A percentile compares a stretch with the other conserved stretches of the same genome.
Conservation (phyloP, 805 yeast species). For the Myxozyma neglecta region DNA sequence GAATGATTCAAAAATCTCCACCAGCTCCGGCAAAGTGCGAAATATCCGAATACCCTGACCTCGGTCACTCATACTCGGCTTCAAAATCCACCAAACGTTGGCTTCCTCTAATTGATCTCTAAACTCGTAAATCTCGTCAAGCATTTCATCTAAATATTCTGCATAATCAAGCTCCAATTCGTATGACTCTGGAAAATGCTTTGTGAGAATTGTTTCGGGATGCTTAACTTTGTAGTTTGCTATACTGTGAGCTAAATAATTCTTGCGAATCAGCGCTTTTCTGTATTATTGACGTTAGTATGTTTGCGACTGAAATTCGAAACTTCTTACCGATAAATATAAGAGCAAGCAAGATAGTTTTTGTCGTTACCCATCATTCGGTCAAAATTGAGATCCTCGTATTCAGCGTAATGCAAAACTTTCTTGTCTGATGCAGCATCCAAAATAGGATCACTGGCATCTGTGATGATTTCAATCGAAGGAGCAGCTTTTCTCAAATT, state of each 20-base stretch:
- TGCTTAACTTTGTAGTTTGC: conserved; percentile 70
- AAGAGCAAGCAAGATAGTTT: conserved; percentile 70
- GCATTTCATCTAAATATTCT: conserved; percentile 88
- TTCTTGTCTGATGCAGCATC: conserved; percentile 36
- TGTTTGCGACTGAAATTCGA: not conserved
- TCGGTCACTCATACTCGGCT: conserved; percentile 96
- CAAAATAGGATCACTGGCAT: conserved; percentile 34
- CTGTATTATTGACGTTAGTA: conserved; percentile 39
- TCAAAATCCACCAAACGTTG: conserved; percentile 66
- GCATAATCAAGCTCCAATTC: conserved; percentile 91
- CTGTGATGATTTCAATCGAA: conserved; percentile 36
- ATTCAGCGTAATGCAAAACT: conserved; percentile 80
- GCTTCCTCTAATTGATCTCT: conserved; percentile 73
- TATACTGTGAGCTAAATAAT: conserved; percentile 83
- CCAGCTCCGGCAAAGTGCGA: conserved; percentile 73
- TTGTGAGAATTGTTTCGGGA: conserved; percentile 60
- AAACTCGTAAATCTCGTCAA: conserved; percentile 89
- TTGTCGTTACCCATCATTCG: conserved; percentile 46
- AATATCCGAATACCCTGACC: conserved; percentile 94
- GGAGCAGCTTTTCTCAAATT: conserved; percentile 43
- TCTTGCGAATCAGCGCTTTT: conserved; percentile 88
- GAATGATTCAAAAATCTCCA: conserved; percentile 77
- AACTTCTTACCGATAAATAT: conserved; percentile 54
- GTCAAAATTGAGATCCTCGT: conserved; percentile 84
- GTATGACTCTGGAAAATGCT: conserved; percentile 71